Evolutionary conservation across 1,139 yeast species (phyloP), one percentile per base, ranked within the genome.

Genomic region (Geotrichum klebahnii): DNA sequence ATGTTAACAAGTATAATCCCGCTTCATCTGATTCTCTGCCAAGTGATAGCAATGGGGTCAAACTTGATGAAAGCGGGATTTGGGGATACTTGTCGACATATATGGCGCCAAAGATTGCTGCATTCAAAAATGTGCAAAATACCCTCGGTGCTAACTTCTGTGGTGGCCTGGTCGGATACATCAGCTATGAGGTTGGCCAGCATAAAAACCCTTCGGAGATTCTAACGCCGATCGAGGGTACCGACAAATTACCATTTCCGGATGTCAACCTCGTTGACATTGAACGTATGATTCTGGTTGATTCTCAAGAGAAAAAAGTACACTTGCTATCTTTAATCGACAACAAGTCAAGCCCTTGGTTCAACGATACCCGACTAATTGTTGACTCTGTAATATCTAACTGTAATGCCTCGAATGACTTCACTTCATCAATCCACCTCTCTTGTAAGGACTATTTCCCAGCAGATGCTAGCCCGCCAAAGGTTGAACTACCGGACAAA

Each of bases 151-250:
- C 84, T 38, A 95, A 96, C 1, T 94, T 94, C 62, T 72, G 81
- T 53, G 98, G 98, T 20, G 99, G 99, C 0, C 74, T 84, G 32
- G 71, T 89, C 55, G 99, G 99, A 1, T 72, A 85, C 42, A 67
- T 92, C 10, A 84, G 95, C 0, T 92, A 92, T 63, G 99, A 92
- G 64, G 89, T 51, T 46, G 3, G 61, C 60, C 1, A 51, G 60
- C 46, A 33, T 22, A 37, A 47, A 33, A 40, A 45, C 37, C 52
- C 54, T 12, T 24, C 44, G 19, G 19, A 40, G 5, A 24, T 37
- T 8, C 34, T 48, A 17, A 31, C 48, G 12, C 42, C 47, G 8
- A 36, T 52, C 5, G 35, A 43, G 23, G 44, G 40, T 1, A 41
- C 28, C 8, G 54, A 47, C 17, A 19, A 45, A 23, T 17, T 17